Evolutionary conservation across 176 grass and related monocot species (phyloP).

Genomic region (Triticum urartu): DNA sequence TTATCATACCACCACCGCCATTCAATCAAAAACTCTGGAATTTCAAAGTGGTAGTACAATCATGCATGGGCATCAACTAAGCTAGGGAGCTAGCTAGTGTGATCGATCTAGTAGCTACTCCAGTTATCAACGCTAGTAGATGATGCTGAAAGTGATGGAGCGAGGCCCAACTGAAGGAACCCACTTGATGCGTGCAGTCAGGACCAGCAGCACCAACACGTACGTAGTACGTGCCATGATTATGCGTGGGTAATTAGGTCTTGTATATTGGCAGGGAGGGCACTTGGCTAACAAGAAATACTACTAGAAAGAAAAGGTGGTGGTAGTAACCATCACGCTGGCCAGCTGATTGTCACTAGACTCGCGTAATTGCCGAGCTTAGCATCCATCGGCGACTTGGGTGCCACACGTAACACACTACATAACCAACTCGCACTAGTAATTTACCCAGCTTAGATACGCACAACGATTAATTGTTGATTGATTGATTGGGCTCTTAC

Average conservation of each 20-base stretch:
- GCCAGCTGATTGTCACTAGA: neutral
- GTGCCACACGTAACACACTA: neutral
- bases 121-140: neutral
- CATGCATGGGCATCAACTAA: neutral
- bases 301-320: too few species aligned
- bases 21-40: neutral
- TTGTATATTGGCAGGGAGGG: neutral
- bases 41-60: neutral
- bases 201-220: neutral
- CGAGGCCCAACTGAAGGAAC: neutral
- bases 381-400: neutral
- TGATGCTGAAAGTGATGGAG: neutral
- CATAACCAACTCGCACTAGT: neutral
- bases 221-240: neutral
- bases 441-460: neutral
- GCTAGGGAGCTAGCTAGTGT: neutral
- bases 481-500: neutral
- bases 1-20: neutral
- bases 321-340: neutral
- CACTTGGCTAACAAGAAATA: neutral
- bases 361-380: neutral
- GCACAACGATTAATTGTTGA: neutral
- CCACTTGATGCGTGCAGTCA: constrained; percentile 18
- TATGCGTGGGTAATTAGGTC: neutral
- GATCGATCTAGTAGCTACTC: neutral